phyloP scores from a whole-genome alignment of 2,329 filamentous ascomycete genomes.

The Cladosporium sp. region DNA sequence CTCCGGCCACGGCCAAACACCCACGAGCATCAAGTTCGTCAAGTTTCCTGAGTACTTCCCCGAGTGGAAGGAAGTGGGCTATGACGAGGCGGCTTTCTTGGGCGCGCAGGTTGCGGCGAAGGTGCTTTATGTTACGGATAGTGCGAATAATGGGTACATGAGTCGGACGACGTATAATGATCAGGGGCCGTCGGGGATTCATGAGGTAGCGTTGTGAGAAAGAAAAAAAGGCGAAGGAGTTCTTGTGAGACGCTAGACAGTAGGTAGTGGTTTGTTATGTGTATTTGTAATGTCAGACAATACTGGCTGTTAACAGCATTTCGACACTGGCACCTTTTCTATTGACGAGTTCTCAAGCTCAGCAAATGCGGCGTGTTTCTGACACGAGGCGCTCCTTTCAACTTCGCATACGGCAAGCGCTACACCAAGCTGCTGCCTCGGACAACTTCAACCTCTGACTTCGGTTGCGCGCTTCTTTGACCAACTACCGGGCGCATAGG shows the following conservation, averaged over 20 bases:
- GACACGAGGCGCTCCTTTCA: not conserved
- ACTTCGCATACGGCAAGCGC: not conserved
- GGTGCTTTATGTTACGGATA: constrained; percentile 69
- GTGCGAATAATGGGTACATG: constrained; percentile 66
- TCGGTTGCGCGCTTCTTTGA: not conserved
- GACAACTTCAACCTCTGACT: not conserved
- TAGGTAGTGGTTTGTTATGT: not conserved
- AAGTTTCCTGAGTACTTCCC: constrained; percentile 80
- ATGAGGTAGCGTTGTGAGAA: constrained; percentile 48
- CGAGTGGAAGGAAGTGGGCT: constrained; percentile 77
- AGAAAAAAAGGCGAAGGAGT: not conserved
- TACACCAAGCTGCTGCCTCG: not conserved
- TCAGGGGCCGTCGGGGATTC: constrained; percentile 63
- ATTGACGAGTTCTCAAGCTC: not conserved
- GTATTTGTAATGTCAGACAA: not conserved
- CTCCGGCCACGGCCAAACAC: constrained; percentile 70
- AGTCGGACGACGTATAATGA: constrained; percentile 69
- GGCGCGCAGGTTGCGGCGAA: constrained; percentile 84
- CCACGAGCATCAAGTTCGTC: constrained; percentile 78
- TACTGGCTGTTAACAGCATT: no score
- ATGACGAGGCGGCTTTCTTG: constrained; percentile 82
- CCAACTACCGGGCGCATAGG: no score
- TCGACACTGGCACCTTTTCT: no score
- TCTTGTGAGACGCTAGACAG: not conserved
- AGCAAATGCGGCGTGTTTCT: not conserved